These are phyloP conservation scores for Coemansia sp. DNA, from an alignment of 192 early-diverging fungal genomes.

Conservation along the genomic window DNA sequence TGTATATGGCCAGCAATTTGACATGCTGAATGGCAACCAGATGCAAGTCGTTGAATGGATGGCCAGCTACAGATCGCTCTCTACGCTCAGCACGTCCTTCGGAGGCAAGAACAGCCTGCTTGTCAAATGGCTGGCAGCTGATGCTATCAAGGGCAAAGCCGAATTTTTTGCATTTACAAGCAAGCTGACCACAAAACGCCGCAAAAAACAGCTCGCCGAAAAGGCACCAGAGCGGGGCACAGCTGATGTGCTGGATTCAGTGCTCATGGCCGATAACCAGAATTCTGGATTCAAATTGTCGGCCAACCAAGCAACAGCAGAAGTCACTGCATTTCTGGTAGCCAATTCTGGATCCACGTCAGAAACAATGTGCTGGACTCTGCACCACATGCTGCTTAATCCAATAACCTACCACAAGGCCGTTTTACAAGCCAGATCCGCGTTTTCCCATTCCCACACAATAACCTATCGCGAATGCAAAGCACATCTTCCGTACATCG, in stretches of 20 bases:
- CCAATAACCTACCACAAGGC: constrained; percentile 19
- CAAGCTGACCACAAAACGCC: constrained; percentile 21
- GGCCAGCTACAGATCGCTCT: constrained; percentile 12
- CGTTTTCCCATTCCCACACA: constrained; percentile 15
- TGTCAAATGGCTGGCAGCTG: not conserved
- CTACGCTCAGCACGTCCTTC: not conserved
- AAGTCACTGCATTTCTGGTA: constrained; percentile 36
- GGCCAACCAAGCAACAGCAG: constrained; percentile 25
- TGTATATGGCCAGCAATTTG: constrained; percentile 39
- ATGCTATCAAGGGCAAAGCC: constrained; percentile 11
- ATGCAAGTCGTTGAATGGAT: constrained; percentile 25
- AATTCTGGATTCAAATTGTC: constrained; percentile 29
- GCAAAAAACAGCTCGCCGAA: not conserved
- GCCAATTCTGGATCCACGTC: constrained; percentile 40
- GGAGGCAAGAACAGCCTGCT: not conserved
- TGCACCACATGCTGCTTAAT: constrained; percentile 43
- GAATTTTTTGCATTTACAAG: constrained; percentile 33
- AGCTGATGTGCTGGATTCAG: constrained; percentile 33
- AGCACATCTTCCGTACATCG: constrained; percentile 35
- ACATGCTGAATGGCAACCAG: constrained; percentile 18
- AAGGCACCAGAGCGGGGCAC: constrained; percentile 2
- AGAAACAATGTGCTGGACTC: constrained; percentile 30
- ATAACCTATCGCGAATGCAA: constrained; percentile 28
- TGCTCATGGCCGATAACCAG: constrained; percentile 41
- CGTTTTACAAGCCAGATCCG: constrained; percentile 17